Evolutionary conservation across 2,329 filamentous ascomycete genomes (phyloP).

Genomic region (Calonectria pseudoreteaudii): DNA sequence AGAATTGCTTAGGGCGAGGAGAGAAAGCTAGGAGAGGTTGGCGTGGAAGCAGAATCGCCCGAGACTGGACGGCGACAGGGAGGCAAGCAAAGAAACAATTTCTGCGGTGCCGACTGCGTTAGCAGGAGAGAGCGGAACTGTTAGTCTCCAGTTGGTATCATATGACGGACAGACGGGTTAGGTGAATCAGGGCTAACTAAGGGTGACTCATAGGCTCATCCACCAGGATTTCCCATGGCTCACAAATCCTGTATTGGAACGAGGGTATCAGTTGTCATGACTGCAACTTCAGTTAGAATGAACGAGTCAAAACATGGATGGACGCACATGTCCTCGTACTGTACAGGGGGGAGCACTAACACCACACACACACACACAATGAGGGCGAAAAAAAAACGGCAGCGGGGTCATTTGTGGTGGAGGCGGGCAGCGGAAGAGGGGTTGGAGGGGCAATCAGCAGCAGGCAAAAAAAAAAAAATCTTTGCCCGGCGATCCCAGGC

Average conservation of each 20-base stretch:
- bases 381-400: slow-evolving; percentile 16
- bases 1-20: slow-evolving; percentile 31
- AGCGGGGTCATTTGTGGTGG: slow-evolving; percentile 17
- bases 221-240: neutral
- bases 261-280: neutral
- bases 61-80: slow-evolving; percentile 22
- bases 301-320: slow-evolving; percentile 5
- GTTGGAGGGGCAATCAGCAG: slow-evolving; percentile 20
- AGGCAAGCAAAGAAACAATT: slow-evolving; percentile 14
- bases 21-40: slow-evolving; percentile 8
- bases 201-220: slow-evolving; percentile 7
- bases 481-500: neutral
- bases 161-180: slow-evolving; percentile 7
- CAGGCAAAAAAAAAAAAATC: slow-evolving; percentile 6
- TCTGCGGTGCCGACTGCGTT: slow-evolving; percentile 1
- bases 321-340: neutral
- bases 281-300: neutral
- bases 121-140: neutral
- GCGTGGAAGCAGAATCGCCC: slow-evolving; percentile 32
- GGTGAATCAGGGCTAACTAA: slow-evolving; percentile 21
- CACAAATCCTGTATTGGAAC: neutral
- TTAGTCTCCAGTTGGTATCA: slow-evolving; percentile 4
- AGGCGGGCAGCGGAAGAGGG: slow-evolving; percentile 17
- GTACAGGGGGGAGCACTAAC: slow-evolving; percentile 5
- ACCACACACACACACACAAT: slow-evolving; percentile 1